Evolutionary conservation across 495 filamentous ascomycete genomes (phyloP).

Genomic region (Staphylotrichum longicolle): DNA sequence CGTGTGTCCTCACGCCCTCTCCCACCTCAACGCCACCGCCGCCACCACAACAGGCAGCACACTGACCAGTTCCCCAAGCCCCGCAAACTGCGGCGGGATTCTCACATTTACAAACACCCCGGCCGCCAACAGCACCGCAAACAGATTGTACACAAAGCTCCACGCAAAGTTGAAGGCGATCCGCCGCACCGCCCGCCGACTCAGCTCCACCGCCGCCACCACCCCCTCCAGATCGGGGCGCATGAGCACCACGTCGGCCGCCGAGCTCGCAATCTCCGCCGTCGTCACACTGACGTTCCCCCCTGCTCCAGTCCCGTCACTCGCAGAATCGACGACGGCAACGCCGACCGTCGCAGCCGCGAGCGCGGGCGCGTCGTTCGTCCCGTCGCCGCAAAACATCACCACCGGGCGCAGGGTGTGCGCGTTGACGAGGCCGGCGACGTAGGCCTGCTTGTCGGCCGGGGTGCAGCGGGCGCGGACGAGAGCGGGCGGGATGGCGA

Average conservation of each 20-base stretch:
- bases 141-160: constrained; percentile 9
- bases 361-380: constrained; percentile 3
- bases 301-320: not conserved
- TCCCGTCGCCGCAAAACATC: constrained; percentile 6
- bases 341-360: constrained; percentile 2
- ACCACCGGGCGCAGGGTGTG: not conserved
- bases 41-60: constrained; percentile 9
- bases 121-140: not conserved
- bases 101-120: not conserved
- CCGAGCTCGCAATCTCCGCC: not conserved
- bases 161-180: constrained; percentile 5
- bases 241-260: constrained; percentile 6
- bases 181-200: not conserved
- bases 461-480: constrained; percentile 5
- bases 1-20: not conserved
- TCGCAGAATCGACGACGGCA: no score
- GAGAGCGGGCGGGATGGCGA: not conserved
- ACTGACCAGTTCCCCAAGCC: constrained; percentile 1
- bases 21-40: not conserved
- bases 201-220: not conserved
- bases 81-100: constrained; percentile 10
- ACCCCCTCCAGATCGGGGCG: not conserved
- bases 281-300: not conserved
- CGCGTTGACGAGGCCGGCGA: not conserved
- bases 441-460: not conserved